These are phyloP conservation scores for Tritrichomonas musculus DNA, from an alignment of 208 protist species.

Conservation along the genomic window DNA sequence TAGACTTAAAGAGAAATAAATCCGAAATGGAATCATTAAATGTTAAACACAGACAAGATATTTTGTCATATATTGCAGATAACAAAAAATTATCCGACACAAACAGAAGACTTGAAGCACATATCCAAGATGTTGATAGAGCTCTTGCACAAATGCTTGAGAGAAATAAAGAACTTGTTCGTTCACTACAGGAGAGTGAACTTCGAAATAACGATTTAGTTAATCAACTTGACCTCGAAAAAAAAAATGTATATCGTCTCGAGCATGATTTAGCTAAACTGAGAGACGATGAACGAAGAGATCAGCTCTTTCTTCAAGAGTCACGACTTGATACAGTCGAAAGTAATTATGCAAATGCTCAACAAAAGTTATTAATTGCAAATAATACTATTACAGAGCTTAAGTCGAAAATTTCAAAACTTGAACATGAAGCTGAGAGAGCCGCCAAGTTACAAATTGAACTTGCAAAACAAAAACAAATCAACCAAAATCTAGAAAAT, in stretches of 20 bases:
- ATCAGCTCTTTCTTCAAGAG: no score
- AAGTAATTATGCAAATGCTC: not conserved
- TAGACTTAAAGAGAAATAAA: not conserved
- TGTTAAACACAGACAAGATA: constrained; percentile 8
- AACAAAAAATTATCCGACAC: not conserved
- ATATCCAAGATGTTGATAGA: constrained; percentile 3
- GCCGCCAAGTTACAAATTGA: not conserved
- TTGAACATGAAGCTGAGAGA: not conserved
- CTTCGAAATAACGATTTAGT: not conserved
- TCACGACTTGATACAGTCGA: not conserved
- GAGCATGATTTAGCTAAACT: not conserved
- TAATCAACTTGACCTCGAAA: not conserved
- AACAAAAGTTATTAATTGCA: not conserved
- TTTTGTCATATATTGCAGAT: not conserved
- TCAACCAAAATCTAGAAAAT: not conserved
- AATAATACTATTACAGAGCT: not conserved
- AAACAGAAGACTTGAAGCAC: not conserved
- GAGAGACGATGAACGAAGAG: not conserved
- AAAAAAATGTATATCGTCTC: not conserved
- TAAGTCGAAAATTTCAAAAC: not conserved
- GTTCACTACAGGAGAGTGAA: not conserved
- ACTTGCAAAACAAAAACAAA: not conserved
- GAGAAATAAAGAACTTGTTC: not conserved
- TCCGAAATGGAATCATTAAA: not conserved
- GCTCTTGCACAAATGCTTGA: not conserved